Conservation (phyloP, 176 grass and related monocot species). For the Carex parvula region DNA sequence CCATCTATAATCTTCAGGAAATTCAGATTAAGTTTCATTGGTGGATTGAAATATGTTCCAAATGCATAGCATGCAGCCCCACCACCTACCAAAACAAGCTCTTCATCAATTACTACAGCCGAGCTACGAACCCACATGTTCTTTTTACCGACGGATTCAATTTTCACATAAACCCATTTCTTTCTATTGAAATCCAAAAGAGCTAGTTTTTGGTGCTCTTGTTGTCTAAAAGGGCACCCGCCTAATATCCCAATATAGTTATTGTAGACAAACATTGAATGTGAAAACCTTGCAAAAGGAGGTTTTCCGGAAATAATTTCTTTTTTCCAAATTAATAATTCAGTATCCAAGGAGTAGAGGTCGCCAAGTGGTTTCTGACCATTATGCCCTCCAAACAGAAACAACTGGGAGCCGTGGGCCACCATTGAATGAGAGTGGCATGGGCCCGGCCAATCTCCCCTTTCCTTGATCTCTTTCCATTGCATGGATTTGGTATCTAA, state of each 20-base stretch:
- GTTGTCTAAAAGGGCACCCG: constrained; percentile 71
- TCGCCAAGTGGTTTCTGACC: constrained; percentile 61
- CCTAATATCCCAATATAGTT: constrained; percentile 80
- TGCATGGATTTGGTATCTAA: constrained; percentile 61
- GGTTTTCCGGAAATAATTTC: constrained; percentile 53
- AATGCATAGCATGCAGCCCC: constrained; percentile 97
- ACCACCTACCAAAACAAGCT: constrained; percentile 79
- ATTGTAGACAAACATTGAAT: constrained; percentile 80
- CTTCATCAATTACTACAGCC: constrained; percentile 53
- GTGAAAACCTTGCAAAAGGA: constrained; percentile 84
- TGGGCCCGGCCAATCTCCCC: constrained; percentile 63
- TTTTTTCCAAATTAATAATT: constrained; percentile 56
- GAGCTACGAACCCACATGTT: constrained; percentile 80
- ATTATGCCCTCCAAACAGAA: constrained; percentile 93
- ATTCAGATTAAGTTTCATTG: constrained; percentile 72
- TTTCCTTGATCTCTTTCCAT: constrained; percentile 47
- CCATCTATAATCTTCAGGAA: constrained; percentile 40
- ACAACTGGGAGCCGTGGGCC: constrained; percentile 45
- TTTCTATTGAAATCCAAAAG: constrained; percentile 53
- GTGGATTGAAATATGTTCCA: constrained; percentile 74
- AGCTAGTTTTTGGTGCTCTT: constrained; percentile 52
- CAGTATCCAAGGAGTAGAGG: constrained; percentile 72
- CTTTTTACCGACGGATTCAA: constrained; percentile 47
- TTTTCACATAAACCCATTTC: constrained; percentile 53
- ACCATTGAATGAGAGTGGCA: constrained; percentile 92